A percentile compares a stretch with the other conserved stretches of the same genome.
These are phyloP conservation scores for Epichloe bromicola DNA, from an alignment of 2,329 filamentous ascomycete species.

Conservation along the genomic window DNA sequence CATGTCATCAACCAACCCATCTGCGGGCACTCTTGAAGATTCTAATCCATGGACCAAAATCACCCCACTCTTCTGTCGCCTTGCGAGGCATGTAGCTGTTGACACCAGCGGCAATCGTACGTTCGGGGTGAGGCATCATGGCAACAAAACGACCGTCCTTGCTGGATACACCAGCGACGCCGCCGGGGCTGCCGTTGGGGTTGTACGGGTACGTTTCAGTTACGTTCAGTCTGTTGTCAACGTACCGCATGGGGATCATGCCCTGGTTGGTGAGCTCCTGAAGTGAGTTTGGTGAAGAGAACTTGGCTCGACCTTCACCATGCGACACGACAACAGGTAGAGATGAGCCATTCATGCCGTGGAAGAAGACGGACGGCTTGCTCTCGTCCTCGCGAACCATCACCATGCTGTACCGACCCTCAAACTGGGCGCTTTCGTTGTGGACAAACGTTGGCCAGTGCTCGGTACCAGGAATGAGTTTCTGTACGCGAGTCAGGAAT, in stretches of 20 bases:
- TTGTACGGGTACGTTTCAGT: constrained; percentile 84
- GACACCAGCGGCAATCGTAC: constrained; percentile 71
- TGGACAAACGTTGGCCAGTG: constrained; percentile 79
- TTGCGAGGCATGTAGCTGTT: constrained; percentile 56
- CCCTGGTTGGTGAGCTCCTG: constrained; percentile 48
- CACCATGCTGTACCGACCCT: constrained; percentile 74
- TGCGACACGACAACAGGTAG: constrained; percentile 83
- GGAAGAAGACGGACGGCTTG: constrained; percentile 66
- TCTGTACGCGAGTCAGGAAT: constrained; percentile 69
- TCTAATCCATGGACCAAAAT: constrained; percentile 73
- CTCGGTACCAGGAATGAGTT: constrained; percentile 72
- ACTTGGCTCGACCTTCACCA: constrained; percentile 75
- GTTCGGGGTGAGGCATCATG: constrained; percentile 88
- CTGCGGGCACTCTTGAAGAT: constrained; percentile 78
- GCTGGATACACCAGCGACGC: constrained; percentile 68
- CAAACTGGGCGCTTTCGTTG: constrained; percentile 80
- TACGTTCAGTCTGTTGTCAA: constrained; percentile 62
- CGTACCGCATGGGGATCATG: constrained; percentile 67
- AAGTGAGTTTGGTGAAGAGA: constrained; percentile 40
- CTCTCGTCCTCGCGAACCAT: constrained; percentile 51
- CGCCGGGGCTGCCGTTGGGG: constrained; percentile 68
- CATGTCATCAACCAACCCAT: constrained; percentile 55
- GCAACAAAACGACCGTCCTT: constrained; percentile 70
- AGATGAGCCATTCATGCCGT: constrained; percentile 71
- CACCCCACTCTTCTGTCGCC: constrained; percentile 55